Percentiles rank a stretch among this genome's conserved stretches.
phyloP scores from a whole-genome alignment of 805 yeast genomes.

The Saturnispora mendoncae region DNA sequence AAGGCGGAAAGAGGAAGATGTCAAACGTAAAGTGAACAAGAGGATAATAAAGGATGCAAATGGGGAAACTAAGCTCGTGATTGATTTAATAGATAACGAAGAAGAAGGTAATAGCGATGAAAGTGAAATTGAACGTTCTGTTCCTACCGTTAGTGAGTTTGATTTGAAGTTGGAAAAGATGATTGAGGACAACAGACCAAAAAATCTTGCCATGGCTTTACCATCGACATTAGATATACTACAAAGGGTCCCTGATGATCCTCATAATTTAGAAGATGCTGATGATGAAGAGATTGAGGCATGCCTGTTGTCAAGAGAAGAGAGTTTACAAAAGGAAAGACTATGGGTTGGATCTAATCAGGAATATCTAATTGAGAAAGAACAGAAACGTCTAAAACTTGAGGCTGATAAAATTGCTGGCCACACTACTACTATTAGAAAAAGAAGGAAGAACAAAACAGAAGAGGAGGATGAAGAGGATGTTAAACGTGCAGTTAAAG shows the following conservation, averaged over 20 bases:
- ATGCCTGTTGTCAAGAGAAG: slow-evolving; percentile 57
- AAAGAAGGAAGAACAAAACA: slow-evolving; percentile 32
- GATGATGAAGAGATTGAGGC: slow-evolving; percentile 74
- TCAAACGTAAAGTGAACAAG: slow-evolving; percentile 13
- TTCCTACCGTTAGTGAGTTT: slow-evolving; percentile 16
- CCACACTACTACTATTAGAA: slow-evolving; percentile 45
- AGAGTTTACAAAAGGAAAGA: slow-evolving; percentile 63
- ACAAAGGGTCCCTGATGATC: slow-evolving; percentile 47
- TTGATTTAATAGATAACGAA: slow-evolving; percentile 15
- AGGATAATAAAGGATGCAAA: slow-evolving; percentile 8
- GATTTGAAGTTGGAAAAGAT: slow-evolving; percentile 25
- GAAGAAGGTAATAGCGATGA: slow-evolving; percentile 16
- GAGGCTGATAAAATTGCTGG: slow-evolving; percentile 89
- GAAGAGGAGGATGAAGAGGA: slow-evolving; percentile 18
- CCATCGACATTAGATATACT: slow-evolving; percentile 54
- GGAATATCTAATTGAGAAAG: slow-evolving; percentile 79
- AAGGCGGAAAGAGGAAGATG: slow-evolving; percentile 22
- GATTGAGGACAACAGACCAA: slow-evolving; percentile 42
- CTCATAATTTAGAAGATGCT: slow-evolving; percentile 46
- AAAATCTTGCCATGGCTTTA: slow-evolving; percentile 41
- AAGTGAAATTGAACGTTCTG: slow-evolving; percentile 1
- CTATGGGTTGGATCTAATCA: slow-evolving; percentile 88
- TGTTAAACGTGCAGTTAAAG: slow-evolving; percentile 24
- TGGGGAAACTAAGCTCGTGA: slow-evolving; percentile 8
- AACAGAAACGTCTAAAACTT: slow-evolving; percentile 67